Percentiles rank a stretch among this genome's conserved stretches.
Evolutionary conservation across 768 basidiomycete genomes (phyloP).

Genomic region (Kwoniella newhampshirensis): DNA sequence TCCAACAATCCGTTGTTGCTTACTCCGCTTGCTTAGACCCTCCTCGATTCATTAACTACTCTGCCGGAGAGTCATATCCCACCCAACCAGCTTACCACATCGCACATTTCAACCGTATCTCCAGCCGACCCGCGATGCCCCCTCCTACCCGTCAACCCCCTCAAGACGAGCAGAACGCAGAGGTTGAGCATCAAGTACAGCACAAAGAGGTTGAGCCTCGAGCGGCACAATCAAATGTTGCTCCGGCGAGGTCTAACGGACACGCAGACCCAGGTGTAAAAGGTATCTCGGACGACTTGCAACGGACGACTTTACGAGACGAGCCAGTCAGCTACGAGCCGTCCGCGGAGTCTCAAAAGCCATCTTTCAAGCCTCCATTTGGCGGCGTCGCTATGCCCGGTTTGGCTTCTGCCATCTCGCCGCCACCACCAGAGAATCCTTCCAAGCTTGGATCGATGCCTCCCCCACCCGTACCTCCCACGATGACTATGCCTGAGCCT

Average conservation of each 20-base stretch:
- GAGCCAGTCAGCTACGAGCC: slow-evolving; percentile 8
- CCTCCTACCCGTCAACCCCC: slow-evolving; percentile 10
- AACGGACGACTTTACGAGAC: slow-evolving; percentile 22
- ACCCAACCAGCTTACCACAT: slow-evolving; percentile 57
- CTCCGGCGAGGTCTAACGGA: slow-evolving; percentile 10
- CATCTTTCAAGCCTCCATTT: slow-evolving; percentile 33
- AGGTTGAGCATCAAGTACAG: slow-evolving; percentile 6
- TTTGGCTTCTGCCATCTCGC: slow-evolving; percentile 30
- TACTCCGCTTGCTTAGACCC: slow-evolving; percentile 60
- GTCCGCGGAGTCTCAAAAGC: slow-evolving; percentile 8
- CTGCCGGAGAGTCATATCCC: slow-evolving; percentile 50
- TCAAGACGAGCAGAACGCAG: slow-evolving; percentile 4
- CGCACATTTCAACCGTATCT: slow-evolving; percentile 55
- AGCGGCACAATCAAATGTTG: neutral
- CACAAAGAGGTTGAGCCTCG: neutral
- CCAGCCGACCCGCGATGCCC: slow-evolving; percentile 57
- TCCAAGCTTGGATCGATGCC: slow-evolving; percentile 31
- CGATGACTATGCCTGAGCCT: slow-evolving; percentile 45
- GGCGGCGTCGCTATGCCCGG: slow-evolving; percentile 49
- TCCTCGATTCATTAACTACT: slow-evolving; percentile 79
- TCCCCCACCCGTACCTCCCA: slow-evolving; percentile 37
- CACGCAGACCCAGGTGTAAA: slow-evolving; percentile 8
- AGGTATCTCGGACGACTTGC: slow-evolving; percentile 20
- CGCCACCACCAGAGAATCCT: slow-evolving; percentile 17
- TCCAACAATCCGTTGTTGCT: neutral